These are phyloP conservation scores for Spirogloea muscicola DNA, from an alignment of 139 green algal genomes.

Conservation along the genomic window DNA sequence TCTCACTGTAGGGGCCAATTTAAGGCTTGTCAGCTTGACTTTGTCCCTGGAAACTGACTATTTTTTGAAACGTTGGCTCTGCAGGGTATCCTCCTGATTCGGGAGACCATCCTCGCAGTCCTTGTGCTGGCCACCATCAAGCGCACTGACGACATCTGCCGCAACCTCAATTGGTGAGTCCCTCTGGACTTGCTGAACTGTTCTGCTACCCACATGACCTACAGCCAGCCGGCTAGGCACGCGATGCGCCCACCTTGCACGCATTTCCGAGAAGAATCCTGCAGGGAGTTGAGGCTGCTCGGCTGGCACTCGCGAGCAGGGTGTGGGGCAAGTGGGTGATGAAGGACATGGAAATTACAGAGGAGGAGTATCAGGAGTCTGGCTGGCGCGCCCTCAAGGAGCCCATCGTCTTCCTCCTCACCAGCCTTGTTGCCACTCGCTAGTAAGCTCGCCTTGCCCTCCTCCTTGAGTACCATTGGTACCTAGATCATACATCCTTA, in stretches of 20 bases:
- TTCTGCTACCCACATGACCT: too few species aligned
- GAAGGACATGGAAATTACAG: conserved; percentile 18
- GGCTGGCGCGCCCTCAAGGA: conserved; percentile 15
- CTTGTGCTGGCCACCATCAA: background rate
- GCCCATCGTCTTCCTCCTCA: background rate
- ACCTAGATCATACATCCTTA: too few species aligned
- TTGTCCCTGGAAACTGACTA: background rate
- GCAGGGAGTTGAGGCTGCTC: background rate
- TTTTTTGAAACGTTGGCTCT: background rate
- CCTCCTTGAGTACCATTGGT: too few species aligned
- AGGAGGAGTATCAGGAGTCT: conserved; percentile 24
- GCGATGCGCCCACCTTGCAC: too few species aligned
- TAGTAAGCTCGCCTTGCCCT: too few species aligned
- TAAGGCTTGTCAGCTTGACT: too few species aligned
- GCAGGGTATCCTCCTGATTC: background rate
- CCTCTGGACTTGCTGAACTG: background rate
- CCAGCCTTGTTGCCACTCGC: background rate
- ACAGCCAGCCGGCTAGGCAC: too few species aligned
- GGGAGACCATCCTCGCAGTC: background rate
- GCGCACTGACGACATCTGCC: background rate
- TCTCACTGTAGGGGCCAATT: too few species aligned
- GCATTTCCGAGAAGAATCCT: too few species aligned
- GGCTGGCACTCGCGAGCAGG: conserved; percentile 5
- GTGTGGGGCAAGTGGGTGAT: conserved; percentile 18
- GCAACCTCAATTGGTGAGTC: background rate